Base-by-base conservation (phyloP, 495 filamentous ascomycete species). In the Xylaria longipes region DNA sequence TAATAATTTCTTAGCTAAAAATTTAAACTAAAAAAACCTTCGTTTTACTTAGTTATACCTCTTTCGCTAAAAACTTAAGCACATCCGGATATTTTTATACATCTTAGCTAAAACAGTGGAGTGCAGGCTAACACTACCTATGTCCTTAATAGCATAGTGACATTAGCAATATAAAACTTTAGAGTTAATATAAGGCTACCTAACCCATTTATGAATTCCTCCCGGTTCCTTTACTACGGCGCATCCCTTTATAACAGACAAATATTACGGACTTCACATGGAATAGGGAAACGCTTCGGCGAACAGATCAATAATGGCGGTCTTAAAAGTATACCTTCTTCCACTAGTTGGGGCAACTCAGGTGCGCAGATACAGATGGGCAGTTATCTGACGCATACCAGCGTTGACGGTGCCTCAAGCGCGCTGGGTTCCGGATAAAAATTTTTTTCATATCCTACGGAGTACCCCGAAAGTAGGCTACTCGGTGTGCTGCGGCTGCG, bases 401-500 rank as follows among this genome's bases (percentile, higher is more conserved):
- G 31, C 6, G 17, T 37, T 9, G 27, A 56, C 12, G 56, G 35
- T n/a, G n/a, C 58, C 58, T 61, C 33, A 39, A 39, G 8, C 20
- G 8, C 20, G 15, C 54, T 33, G 4, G 31, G 56, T 5, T n/a
- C 31, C 6, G 33, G n/a, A n/a, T n/a, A 37, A n/a, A 5, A 22
- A n/a, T 1, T 5, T 41, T 35, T 4, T 27, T 20, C n/a, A 62
- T 41, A 25, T 62, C 3, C 58, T 35, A 9, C 58, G 58, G 35
- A n/a, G 56, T 14, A 37, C 17, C 22, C 33, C 35, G 58, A 62
- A 62, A 15, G 20, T 2, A 35, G 33, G 35, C 20, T 25, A 62
- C 43, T 62, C 58, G 58, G 58, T 62, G 58, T 62, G 35, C 58
- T 62, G 57, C 57, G 35, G n/a, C 57, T 39, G 33, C 35, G 29